These are phyloP conservation scores for Colletotrichum sp. DNA, from an alignment of 2,329 filamentous ascomycete genomes.

Conservation along the genomic window DNA sequence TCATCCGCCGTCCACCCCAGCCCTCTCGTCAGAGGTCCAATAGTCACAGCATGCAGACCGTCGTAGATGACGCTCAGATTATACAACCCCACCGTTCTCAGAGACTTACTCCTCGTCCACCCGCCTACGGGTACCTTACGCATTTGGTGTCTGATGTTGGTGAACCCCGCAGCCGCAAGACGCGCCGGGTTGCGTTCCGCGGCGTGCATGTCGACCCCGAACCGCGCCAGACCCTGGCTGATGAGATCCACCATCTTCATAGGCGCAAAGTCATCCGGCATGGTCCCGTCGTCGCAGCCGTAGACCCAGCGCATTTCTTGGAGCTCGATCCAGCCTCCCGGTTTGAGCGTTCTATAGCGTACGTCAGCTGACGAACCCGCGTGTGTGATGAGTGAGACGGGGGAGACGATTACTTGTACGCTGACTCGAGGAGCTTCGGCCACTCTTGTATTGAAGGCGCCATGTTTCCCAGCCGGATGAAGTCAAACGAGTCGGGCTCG, in stretches of 20 bases:
- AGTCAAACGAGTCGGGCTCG: slow-evolving; percentile 53
- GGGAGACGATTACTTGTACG: slow-evolving; percentile 56
- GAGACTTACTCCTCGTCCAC: slow-evolving; percentile 53
- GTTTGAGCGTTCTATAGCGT: slow-evolving; percentile 47
- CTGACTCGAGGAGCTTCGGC: slow-evolving; percentile 59
- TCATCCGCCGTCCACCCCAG: slow-evolving; percentile 45
- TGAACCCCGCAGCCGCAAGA: slow-evolving; percentile 54
- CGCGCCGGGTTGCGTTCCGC: slow-evolving; percentile 43
- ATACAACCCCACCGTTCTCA: slow-evolving; percentile 50
- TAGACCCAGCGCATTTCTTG: slow-evolving; percentile 49
- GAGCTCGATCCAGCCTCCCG: slow-evolving; percentile 60
- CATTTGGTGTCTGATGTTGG: slow-evolving; percentile 54
- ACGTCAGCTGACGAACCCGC: slow-evolving; percentile 45
- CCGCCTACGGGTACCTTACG: slow-evolving; percentile 60
- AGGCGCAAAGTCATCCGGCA: slow-evolving; percentile 38
- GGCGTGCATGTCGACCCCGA: slow-evolving; percentile 42
- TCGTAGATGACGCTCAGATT: slow-evolving; percentile 41
- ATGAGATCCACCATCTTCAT: not conserved
- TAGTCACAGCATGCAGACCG: slow-evolving; percentile 49
- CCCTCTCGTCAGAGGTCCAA: slow-evolving; percentile 44
- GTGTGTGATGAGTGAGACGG: slow-evolving; percentile 45
- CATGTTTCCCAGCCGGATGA: slow-evolving; percentile 65
- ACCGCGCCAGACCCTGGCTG: slow-evolving; percentile 32
- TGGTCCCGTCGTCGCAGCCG: slow-evolving; percentile 51
- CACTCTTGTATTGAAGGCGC: slow-evolving; percentile 43